These are phyloP conservation scores for Fomitopsis pulvina DNA, from an alignment of 768 basidiomycete species.

Conservation along the genomic window DNA sequence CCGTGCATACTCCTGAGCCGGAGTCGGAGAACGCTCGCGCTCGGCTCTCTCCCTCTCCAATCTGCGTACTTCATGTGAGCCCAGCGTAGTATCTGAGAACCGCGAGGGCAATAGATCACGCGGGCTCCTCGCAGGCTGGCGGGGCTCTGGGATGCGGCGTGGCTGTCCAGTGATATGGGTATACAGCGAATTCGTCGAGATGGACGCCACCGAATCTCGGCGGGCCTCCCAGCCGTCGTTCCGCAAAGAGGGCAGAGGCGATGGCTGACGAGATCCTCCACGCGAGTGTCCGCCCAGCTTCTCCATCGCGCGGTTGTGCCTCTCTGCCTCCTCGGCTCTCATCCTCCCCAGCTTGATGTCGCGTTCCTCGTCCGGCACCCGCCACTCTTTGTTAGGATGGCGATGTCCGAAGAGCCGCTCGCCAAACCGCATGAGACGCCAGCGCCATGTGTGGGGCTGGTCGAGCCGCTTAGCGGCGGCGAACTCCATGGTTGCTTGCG, in stretches of 20 bases:
- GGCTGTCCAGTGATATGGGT: constrained; percentile 63
- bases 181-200: constrained; percentile 53
- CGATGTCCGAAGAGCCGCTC: constrained; percentile 51
- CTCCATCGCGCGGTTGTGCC: constrained; percentile 33
- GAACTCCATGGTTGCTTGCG: constrained; percentile 59
- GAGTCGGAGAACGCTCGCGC: constrained; percentile 33
- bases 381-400: constrained; percentile 18
- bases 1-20: constrained; percentile 55
- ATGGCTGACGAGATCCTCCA: constrained; percentile 34
- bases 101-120: constrained; percentile 35
- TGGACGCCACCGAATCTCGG: not conserved
- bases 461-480: constrained; percentile 52
- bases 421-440: constrained; percentile 49
- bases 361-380: constrained; percentile 26
- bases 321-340: constrained; percentile 43
- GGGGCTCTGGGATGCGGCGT: constrained; percentile 57
- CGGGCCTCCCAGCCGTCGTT: constrained; percentile 8
- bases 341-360: constrained; percentile 47
- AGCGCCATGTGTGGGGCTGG: constrained; percentile 44
- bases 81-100: constrained; percentile 41
- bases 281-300: constrained; percentile 24
- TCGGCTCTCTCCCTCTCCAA: constrained; percentile 18
- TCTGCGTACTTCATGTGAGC: constrained; percentile 24
- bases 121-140: constrained; percentile 55
- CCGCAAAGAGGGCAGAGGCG: constrained; percentile 32